These are phyloP conservation scores for Osmanthus fragrans DNA, from an alignment of 257 asterid genomes.

Conservation along the genomic window DNA sequence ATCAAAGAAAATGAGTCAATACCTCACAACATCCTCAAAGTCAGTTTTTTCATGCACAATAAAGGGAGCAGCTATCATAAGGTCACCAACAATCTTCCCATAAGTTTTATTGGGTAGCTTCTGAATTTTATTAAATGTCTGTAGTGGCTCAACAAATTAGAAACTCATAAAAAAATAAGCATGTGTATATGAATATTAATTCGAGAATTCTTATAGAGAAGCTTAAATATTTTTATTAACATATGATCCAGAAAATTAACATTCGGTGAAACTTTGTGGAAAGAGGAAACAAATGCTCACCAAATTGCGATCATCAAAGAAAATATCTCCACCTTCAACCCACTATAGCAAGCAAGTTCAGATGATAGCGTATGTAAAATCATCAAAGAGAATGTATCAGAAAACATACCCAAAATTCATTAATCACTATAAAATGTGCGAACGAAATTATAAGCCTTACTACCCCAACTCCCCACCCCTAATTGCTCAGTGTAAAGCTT, in stretches of 20 bases:
- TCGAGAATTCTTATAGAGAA: too few species aligned
- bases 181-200: too few species aligned
- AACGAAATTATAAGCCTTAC: background rate
- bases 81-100: too few species aligned
- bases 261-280: slow-evolving; percentile 4
- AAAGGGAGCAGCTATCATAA: too few species aligned
- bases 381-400: slow-evolving; percentile 31
- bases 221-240: too few species aligned
- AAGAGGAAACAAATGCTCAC: slow-evolving; percentile 50
- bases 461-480: background rate
- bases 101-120: too few species aligned
- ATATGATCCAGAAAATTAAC: slow-evolving; percentile 20
- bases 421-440: background rate
- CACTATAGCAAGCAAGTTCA: slow-evolving; percentile 98
- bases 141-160: too few species aligned
- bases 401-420: slow-evolving; percentile 13
- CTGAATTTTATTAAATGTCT: too few species aligned
- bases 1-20: too few species aligned
- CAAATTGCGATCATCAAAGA: slow-evolving; percentile 92
- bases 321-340: slow-evolving; percentile 88
- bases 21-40: too few species aligned
- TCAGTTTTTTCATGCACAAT: too few species aligned
- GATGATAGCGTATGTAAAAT: slow-evolving; percentile 62
- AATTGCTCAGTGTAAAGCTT: background rate
- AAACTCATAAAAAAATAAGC: too few species aligned